Evolutionary conservation across 495 filamentous ascomycete species (phyloP).

Genomic region (Penicillium malachiteum): DNA sequence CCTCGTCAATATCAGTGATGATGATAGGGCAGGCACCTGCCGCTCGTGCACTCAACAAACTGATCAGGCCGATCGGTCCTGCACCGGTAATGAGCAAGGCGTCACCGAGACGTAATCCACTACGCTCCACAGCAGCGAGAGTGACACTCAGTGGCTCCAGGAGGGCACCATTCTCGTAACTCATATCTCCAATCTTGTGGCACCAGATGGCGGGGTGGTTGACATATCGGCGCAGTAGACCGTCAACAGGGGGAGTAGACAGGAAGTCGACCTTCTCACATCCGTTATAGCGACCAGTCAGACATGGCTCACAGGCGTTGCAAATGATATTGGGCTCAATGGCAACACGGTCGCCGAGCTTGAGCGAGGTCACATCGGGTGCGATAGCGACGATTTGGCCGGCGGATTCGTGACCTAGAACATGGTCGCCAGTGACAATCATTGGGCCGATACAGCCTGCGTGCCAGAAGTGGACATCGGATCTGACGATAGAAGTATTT

Average conservation of each 20-base stretch:
- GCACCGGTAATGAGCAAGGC: conserved; percentile 84
- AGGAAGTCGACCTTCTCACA: conserved; percentile 83
- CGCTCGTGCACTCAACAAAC: conserved; percentile 74
- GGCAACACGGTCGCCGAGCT: conserved; percentile 82
- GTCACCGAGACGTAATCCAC: conserved; percentile 75
- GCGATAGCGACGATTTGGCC: conserved; percentile 80
- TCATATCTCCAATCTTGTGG: conserved; percentile 88
- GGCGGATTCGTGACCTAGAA: conserved; percentile 90
- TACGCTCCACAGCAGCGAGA: conserved; percentile 78
- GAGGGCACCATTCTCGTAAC: conserved; percentile 82
- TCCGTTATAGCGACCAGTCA: conserved; percentile 90
- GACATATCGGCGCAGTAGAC: conserved; percentile 87
- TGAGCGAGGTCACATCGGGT: conserved; percentile 67
- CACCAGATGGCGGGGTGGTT: conserved; percentile 91
- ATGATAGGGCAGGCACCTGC: conserved; percentile 84
- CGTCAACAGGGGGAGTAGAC: conserved; percentile 83
- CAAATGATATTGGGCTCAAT: conserved; percentile 91
- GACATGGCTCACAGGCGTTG: conserved; percentile 81
- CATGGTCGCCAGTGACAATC: conserved; percentile 82
- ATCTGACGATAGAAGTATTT: conserved; percentile 49
- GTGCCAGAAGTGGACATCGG: conserved; percentile 96
- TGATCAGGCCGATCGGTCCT: conserved; percentile 87
- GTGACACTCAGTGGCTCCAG: conserved; percentile 85
- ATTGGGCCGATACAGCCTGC: conserved; percentile 91
- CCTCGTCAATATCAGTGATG: conserved; percentile 90